phyloP scores from a whole-genome alignment of 768 basidiomycete species.

The Phaeolepiota aurea region DNA sequence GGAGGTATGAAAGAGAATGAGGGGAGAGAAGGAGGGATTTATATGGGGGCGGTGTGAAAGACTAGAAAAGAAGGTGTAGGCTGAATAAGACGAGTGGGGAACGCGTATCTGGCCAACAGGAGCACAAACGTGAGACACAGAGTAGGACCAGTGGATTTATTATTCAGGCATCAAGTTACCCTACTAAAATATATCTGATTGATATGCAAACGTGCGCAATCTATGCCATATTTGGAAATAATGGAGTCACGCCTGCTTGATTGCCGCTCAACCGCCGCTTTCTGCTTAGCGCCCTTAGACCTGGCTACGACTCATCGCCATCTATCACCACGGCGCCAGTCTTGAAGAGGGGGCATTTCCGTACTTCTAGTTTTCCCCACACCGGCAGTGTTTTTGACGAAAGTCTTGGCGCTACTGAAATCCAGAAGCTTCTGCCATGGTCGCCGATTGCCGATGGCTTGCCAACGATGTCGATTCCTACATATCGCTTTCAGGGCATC shows the following conservation, averaged over 20 bases:
- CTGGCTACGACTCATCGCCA: too few relatives aligned
- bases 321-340: too few relatives aligned
- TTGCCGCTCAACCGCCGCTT: too few relatives aligned
- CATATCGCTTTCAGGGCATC: too few relatives aligned
- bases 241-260: conserved; percentile 5
- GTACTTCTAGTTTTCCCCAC: too few relatives aligned
- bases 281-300: too few relatives aligned
- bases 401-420: too few relatives aligned
- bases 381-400: too few relatives aligned
- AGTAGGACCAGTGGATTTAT: background rate
- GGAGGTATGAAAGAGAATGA: conserved; percentile 8
- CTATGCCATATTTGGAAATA: background rate
- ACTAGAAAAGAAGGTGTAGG: conserved; percentile 11
- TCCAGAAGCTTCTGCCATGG: too few relatives aligned
- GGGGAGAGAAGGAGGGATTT: conserved; percentile 13
- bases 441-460: too few relatives aligned
- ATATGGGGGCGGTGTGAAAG: conserved; percentile 8
- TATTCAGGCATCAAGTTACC: background rate
- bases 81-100: conserved; percentile 6
- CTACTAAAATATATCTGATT: background rate
- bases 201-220: conserved; percentile 17
- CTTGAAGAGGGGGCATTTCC: too few relatives aligned
- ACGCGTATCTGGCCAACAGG: conserved; percentile 10
- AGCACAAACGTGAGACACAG: conserved; percentile 20
- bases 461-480: too few relatives aligned